Percentiles rank a stretch among this genome's conserved stretches.
These are phyloP conservation scores for Alternaria viburni DNA, from an alignment of 2,329 filamentous ascomycete genomes.

Conservation along the genomic window DNA sequence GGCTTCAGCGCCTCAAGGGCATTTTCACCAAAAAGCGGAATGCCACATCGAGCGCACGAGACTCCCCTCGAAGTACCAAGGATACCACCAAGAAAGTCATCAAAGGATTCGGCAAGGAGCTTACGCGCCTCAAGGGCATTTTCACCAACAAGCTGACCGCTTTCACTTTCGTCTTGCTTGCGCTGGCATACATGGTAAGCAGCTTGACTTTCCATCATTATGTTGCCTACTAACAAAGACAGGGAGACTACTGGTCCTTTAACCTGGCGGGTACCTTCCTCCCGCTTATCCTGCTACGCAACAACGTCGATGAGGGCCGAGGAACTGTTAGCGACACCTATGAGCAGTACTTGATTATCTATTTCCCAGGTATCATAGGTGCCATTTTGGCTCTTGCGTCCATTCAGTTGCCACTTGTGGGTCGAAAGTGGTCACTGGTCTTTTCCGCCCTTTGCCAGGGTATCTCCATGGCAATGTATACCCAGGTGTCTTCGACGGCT, in stretches of 20 bases:
- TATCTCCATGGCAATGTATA: conserved; percentile 40
- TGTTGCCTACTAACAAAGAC: background rate
- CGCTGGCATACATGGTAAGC: conserved; percentile 34
- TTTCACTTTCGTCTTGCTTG: conserved; percentile 34
- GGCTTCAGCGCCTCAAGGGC: conserved; percentile 33
- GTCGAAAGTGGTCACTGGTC: conserved; percentile 38
- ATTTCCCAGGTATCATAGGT: conserved; percentile 36
- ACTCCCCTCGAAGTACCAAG: conserved; percentile 7
- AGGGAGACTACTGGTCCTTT: conserved; percentile 44
- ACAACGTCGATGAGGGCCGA: conserved; percentile 34
- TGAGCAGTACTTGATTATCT: conserved; percentile 40
- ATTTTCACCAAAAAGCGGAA: conserved; percentile 35
- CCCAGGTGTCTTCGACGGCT: conserved; percentile 32
- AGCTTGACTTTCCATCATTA: background rate
- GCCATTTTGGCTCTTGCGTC: conserved; percentile 31
- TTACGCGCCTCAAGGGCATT: conserved; percentile 34
- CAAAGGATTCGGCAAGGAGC: conserved; percentile 27
- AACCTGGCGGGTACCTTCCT: conserved; percentile 36
- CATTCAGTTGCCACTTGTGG: conserved; percentile 34
- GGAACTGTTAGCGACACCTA: conserved; percentile 34
- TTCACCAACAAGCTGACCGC: conserved; percentile 35
- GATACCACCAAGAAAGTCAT: conserved; percentile 32
- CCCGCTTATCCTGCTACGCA: conserved; percentile 36
- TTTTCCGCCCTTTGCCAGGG: conserved; percentile 37
- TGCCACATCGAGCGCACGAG: conserved; percentile 1